Evolutionary conservation across 1,139 yeast genomes (phyloP), one percentile per base, ranked within the genome.

Genomic region (Debaryomyces robertsiae): DNA sequence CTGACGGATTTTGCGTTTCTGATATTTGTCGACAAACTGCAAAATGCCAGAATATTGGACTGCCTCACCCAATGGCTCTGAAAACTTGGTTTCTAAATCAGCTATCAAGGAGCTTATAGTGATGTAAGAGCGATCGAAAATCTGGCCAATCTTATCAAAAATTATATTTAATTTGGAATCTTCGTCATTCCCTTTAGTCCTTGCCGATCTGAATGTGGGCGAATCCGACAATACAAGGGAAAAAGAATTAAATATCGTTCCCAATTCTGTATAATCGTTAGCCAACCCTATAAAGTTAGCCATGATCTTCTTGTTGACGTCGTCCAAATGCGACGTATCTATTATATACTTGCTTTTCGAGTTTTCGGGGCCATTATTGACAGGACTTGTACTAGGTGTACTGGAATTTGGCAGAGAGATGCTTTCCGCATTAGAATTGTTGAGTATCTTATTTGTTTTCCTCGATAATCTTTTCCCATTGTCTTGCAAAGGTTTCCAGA

Each of bases 51-150:
- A 81, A 61, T 84, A 82, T 53, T 86, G 89, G 10, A 85, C 90
- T 13, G 87, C 79, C 56, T 91, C 97, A 5, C 87, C 82, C 25
- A 91, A 67, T 3, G 95, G 95, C 56, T 91, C 98, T 30, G 88
- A 77, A 50, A 90, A 83, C 41, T 81, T 79, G 7, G 88, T 78
- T 46, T 87, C 82, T 34, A 91, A 67, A 34, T 81, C 79, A 30
- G 81, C 77, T n/a, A 84, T 82, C 16, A 91, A 69, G 4, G 81
- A 72, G 47, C 83, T 86, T 29, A 89, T 73, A 10, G 86, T 75
- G 31, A 84, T 70, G 43, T 81, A 82, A 27, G 82, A 80, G 32
- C 86, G 75, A 56, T 89, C 96, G 53, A 85, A 82, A 0, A 86
- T 82, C 55, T 84, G 89, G 3, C 97, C 96, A 10, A 88, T 75